Evolutionary conservation across 306 rosid species (phyloP).

Genomic region (Medicago lupulina): DNA sequence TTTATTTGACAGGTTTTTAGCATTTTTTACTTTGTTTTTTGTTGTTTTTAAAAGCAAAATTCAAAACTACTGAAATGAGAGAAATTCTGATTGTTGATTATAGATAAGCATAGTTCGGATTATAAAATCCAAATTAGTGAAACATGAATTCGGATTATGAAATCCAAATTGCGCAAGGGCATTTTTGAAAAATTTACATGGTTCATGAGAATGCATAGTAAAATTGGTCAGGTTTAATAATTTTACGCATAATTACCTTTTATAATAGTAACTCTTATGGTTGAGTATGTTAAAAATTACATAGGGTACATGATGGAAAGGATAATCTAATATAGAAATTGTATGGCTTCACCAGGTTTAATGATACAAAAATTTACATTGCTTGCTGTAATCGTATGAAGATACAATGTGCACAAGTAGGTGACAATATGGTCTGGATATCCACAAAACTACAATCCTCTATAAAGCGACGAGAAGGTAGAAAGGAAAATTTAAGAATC

Average conservation of each 20-base stretch:
- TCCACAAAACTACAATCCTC: constrained; percentile 38
- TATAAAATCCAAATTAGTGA: no score
- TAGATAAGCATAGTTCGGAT: no score
- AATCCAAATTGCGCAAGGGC: no score
- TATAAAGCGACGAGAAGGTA: neutral
- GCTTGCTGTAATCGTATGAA: constrained; percentile 16
- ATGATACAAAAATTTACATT: constrained; percentile 58
- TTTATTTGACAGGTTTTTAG: no score
- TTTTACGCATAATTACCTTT: neutral
- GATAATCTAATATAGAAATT: neutral
- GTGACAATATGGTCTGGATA: constrained; percentile 10
- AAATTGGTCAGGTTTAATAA: neutral
- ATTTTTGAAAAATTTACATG: no score
- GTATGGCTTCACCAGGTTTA: constrained; percentile 35
- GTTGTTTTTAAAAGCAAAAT: no score
- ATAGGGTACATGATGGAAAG: neutral
- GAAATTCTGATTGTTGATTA: no score
- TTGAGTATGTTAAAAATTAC: neutral
- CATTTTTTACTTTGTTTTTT: no score
- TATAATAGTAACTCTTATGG: neutral
- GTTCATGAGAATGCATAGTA: no score
- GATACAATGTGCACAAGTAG: constrained; percentile 33
- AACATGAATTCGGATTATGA: no score
- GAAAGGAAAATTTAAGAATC: constrained; percentile 57
- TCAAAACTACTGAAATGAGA: no score